Evolutionary conservation across 164 flowering plant species (phyloP).

Genomic region (Sextonia rubra): DNA sequence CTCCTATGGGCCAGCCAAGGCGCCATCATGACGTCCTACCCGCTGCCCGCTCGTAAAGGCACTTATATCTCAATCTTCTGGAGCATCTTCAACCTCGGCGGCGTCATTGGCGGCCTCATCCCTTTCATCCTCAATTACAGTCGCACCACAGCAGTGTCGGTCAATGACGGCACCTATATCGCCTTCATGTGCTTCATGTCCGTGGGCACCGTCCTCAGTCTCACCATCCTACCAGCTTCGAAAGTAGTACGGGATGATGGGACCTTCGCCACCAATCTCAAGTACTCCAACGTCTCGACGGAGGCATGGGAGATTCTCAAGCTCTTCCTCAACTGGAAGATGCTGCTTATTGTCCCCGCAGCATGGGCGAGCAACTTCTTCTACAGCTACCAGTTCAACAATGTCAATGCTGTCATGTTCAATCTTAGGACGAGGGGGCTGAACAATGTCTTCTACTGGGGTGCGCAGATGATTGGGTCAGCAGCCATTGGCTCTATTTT

Average conservation of each 20-base stretch:
- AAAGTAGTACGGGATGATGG: conserved; percentile 76
- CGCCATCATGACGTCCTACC: conserved; percentile 95
- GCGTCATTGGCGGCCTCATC: conserved; percentile 88
- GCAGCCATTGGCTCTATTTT: conserved; percentile 60
- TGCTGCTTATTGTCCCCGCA: conserved; percentile 74
- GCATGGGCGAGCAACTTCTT: conserved; percentile 93
- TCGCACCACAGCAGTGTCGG: conserved; percentile 48
- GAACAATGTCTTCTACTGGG: conserved; percentile 96
- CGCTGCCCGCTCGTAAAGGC: conserved; percentile 60
- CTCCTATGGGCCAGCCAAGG: conserved; percentile 92
- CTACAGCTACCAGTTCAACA: conserved; percentile 84
- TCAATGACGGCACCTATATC: conserved; percentile 82
- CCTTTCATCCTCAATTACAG: conserved; percentile 72
- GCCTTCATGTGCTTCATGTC: conserved; percentile 85
- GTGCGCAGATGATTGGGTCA: conserved; percentile 95
- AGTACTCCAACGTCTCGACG: conserved; percentile 49
- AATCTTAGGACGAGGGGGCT: conserved; percentile 82
- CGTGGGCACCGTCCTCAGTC: conserved; percentile 52
- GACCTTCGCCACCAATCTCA: conserved; percentile 43
- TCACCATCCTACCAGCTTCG: conserved; percentile 61
- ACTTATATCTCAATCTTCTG: conserved; percentile 82
- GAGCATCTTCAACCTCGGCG: conserved; percentile 95
- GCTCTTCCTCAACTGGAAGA: conserved; percentile 75
- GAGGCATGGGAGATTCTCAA: conserved; percentile 56
- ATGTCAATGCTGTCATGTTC: conserved; percentile 69